Evolutionary conservation across 305 asterid species (phyloP), one percentile per base, ranked within the genome.

Genomic region (Stenogyne calaminthoides): DNA sequence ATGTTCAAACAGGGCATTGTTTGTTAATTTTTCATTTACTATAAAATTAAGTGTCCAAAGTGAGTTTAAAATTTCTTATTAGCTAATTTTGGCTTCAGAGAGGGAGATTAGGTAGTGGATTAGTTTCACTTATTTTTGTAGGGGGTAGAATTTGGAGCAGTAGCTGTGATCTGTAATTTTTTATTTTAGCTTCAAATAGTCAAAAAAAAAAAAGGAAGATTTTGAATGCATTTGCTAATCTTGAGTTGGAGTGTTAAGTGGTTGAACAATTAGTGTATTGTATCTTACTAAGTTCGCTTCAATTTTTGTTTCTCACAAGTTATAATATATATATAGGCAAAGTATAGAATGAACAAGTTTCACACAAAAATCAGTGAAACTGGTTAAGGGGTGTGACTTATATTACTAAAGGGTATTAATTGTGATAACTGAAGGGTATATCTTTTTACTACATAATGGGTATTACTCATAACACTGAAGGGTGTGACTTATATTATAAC

Each of bases 21-120:
- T 15, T 15, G 6, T 57, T 15, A 2, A 64, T 36, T 52, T 52
- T 67, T 42, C 27, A 4, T 14, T 15, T 39, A 18, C 46, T 29
- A 16, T n/a, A 42, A 4, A 25, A 20, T 61, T 75, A 46, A 39
- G 9, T 59, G 64, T 25, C 58, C 73, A 27, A 54, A 12, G 64
- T 47, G 40, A 69, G 7, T 56, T 64, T 70, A 37, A 7, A 34
- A 16, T 62, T 12, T 51, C 32, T 7, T 66, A 3, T 60, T 62
- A 34, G 27, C 10, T 75, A 9, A 6, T 12, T 46, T 70, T 40
- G 12, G 56, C 18, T 14, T 29, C 19, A 16, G 15, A 36, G n/a
- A 10, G 20, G 22, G 49, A 47, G 22, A 49, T 49, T 49, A 34
- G 62, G 9, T 51, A 29, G 22, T 34, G 0, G 36, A 15, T 11